phyloP scores from a whole-genome alignment of 805 yeast species.

The Starmerella geochares region DNA sequence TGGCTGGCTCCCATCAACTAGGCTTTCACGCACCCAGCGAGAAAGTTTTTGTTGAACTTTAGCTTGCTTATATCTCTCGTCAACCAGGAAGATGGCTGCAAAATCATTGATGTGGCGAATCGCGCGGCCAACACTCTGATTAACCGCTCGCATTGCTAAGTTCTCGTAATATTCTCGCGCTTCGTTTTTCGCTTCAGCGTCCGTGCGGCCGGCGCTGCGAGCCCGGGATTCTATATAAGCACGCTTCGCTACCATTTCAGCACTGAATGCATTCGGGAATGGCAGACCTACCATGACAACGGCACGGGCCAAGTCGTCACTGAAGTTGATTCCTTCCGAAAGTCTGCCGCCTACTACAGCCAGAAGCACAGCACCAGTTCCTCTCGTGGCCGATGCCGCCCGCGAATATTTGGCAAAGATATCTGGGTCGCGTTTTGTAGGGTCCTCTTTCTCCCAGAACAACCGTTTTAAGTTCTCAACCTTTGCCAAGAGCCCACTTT shows the following conservation, averaged over 20 bases:
- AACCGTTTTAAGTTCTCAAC: constrained; percentile 32
- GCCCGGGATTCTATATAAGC: constrained; percentile 50
- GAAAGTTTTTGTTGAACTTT: constrained; percentile 53
- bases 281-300: constrained; percentile 84
- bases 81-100: constrained; percentile 63
- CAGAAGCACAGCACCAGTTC: constrained; percentile 54
- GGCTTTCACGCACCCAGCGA: constrained; percentile 53
- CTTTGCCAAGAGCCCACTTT: constrained; percentile 21
- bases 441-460: constrained; percentile 45
- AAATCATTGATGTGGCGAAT: constrained; percentile 77
- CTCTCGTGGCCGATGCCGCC: constrained; percentile 28
- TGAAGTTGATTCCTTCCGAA: constrained; percentile 88
- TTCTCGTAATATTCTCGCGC: constrained; percentile 65
- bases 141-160: constrained; percentile 80
- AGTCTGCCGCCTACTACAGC: constrained; percentile 89
- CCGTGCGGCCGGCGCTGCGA: constrained; percentile 40
- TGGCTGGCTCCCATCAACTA: constrained; percentile 23
- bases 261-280: constrained; percentile 73
- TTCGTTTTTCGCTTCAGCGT: constrained; percentile 29
- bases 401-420: constrained; percentile 44
- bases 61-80: constrained; percentile 43
- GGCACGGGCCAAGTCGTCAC: constrained; percentile 77
- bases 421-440: constrained; percentile 33
- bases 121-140: constrained; percentile 87
- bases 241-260: constrained; percentile 65